These are phyloP conservation scores for Geranium brycei DNA, from an alignment of 345 rosid genomes.

Conservation along the genomic window DNA sequence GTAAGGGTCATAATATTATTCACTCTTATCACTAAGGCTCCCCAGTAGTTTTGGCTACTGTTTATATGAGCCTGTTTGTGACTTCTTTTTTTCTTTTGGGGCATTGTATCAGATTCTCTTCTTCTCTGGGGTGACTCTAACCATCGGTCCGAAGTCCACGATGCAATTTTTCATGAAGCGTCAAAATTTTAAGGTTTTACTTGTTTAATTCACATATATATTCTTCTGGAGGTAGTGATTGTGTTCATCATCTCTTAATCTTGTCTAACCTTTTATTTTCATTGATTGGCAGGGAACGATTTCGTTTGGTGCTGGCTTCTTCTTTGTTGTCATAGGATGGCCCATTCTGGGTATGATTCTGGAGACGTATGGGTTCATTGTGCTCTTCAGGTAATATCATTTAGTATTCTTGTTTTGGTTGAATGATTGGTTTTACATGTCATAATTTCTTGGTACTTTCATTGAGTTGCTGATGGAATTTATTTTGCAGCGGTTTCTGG, in stretches of 20 bases:
- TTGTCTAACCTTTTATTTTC: constrained; percentile 1
- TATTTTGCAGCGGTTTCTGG: constrained; percentile 81
- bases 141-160: constrained; percentile 83
- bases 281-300: constrained; percentile 59
- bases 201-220: neutral
- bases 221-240: neutral
- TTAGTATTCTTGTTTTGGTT: neutral
- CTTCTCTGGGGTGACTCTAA: constrained; percentile 80
- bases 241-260: neutral
- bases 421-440: neutral
- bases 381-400: constrained; percentile 65
- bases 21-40: neutral
- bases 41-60: neutral
- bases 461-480: constrained; percentile 15
- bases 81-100: constrained; percentile 6
- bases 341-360: constrained; percentile 80
- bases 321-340: constrained; percentile 82
- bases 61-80: neutral
- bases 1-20: constrained; percentile 26
- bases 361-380: constrained; percentile 78
- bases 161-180: constrained; percentile 85
- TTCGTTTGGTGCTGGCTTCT: constrained; percentile 85
- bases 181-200: constrained; percentile 62
- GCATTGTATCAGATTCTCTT: constrained; percentile 57
- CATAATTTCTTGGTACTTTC: neutral